Percentiles rank a stretch among this genome's conserved stretches.
Conservation (phyloP, 352 stramenopile genomes). For the Halophytophthora batemanensis region DNA sequence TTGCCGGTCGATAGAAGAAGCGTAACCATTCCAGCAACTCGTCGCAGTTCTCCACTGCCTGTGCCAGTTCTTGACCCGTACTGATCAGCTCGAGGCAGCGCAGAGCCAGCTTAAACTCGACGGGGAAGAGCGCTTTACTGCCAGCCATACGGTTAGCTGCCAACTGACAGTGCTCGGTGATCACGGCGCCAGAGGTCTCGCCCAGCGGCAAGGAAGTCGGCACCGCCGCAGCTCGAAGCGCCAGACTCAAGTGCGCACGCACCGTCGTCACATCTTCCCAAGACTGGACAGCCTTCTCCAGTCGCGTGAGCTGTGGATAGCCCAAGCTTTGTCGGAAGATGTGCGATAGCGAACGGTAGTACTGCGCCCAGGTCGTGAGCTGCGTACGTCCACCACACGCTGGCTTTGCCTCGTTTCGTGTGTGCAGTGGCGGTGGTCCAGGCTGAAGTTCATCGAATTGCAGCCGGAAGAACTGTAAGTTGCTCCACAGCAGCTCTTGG, state of each 20-base stretch:
- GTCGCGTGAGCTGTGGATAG: slow-evolving; percentile 13
- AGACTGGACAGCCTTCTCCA: slow-evolving; percentile 32
- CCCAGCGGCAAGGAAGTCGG: slow-evolving; percentile 14
- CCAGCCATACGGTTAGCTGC: slow-evolving; percentile 32
- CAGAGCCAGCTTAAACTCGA: slow-evolving; percentile 63
- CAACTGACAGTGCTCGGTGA: slow-evolving; percentile 27
- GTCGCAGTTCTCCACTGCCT: slow-evolving; percentile 27
- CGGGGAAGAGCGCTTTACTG: slow-evolving; percentile 48
- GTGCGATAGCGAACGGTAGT: slow-evolving; percentile 23
- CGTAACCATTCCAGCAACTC: slow-evolving; percentile 44
- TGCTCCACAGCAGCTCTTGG: slow-evolving; percentile 32
- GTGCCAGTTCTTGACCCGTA: slow-evolving; percentile 24
- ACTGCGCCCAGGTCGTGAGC: slow-evolving; percentile 22
- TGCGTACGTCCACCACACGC: slow-evolving; percentile 12
- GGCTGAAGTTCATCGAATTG: slow-evolving; percentile 51
- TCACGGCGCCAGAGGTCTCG: slow-evolving; percentile 15
- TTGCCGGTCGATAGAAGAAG: slow-evolving; percentile 71
- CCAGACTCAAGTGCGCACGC: slow-evolving; percentile 34
- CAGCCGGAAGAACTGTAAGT: slow-evolving; percentile 55
- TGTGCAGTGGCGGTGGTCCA: slow-evolving; percentile 7
- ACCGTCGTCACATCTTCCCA: slow-evolving; percentile 47
- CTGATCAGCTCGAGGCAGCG: slow-evolving; percentile 37
- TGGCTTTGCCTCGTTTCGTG: slow-evolving; percentile 2
- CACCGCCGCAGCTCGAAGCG: slow-evolving; percentile 31
- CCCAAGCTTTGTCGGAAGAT: slow-evolving; percentile 25